Percentiles rank a stretch among this genome's conserved stretches.
Evolutionary conservation across 768 basidiomycete genomes (phyloP).

Genomic region (Russula brevipes): DNA sequence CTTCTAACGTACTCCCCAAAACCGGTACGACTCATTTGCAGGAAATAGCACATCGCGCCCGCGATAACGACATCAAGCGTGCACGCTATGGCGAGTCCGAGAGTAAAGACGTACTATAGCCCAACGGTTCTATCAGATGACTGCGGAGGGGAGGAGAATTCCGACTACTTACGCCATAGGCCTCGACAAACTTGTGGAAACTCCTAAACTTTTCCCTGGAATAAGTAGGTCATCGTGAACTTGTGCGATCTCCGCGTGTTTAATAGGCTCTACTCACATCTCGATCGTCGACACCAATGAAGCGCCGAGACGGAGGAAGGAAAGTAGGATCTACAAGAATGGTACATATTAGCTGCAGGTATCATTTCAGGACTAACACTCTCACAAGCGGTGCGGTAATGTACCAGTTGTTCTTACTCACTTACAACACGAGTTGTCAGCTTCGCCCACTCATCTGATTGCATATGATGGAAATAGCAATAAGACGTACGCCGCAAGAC

Average conservation of each 20-base stretch:
- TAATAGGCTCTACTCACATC: constrained; percentile 3
- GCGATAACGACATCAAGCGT: constrained; percentile 12
- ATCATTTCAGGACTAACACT: not conserved
- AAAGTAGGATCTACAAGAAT: not conserved
- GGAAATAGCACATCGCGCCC: constrained; percentile 15
- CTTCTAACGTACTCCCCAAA: constrained; percentile 6
- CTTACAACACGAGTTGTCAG: not conserved
- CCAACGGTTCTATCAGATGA: too few relatives aligned
- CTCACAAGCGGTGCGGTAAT: constrained; percentile 14
- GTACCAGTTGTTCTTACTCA: constrained; percentile 10
- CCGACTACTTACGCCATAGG: constrained; percentile 6
- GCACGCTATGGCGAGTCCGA: constrained; percentile 15
- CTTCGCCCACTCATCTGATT: not conserved
- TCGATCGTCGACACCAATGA: constrained; percentile 6
- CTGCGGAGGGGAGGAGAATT: not conserved
- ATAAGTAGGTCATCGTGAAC: not conserved
- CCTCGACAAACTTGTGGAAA: not conserved
- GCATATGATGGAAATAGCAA: not conserved
- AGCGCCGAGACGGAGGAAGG: not conserved
- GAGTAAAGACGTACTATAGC: constrained; percentile 17
- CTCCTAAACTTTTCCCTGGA: constrained; percentile 5
- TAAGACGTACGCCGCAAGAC: constrained; percentile 10
- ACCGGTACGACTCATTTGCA: constrained; percentile 18
- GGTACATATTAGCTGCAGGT: not conserved
- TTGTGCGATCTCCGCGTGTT: not conserved